Percentiles rank a stretch among this genome's conserved stretches.
These are phyloP conservation scores for Orobanche coerulescens DNA, from an alignment of 257 asterid species.

Conservation along the genomic window DNA sequence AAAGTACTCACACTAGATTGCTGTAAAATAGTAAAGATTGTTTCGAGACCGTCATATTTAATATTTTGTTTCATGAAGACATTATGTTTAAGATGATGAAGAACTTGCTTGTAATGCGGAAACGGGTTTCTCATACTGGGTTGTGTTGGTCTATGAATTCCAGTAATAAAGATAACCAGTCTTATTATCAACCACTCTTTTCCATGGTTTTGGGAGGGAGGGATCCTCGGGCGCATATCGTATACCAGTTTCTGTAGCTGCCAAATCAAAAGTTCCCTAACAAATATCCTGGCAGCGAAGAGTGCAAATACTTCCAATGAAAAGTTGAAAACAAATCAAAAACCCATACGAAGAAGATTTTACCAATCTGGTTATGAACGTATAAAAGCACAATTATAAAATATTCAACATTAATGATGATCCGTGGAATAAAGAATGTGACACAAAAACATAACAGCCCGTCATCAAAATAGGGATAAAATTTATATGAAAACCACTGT, in stretches of 20 bases:
- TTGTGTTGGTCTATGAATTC: slow-evolving; percentile 88
- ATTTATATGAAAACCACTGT: not conserved
- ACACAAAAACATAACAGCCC: not conserved
- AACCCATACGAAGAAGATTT: too few relatives aligned
- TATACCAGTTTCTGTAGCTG: slow-evolving; percentile 48
- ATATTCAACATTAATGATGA: too few relatives aligned
- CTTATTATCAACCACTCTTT: slow-evolving; percentile 68
- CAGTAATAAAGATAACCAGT: slow-evolving; percentile 86
- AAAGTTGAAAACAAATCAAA: too few relatives aligned
- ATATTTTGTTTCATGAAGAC: too few relatives aligned
- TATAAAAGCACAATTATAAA: too few relatives aligned
- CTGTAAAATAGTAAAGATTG: too few relatives aligned
- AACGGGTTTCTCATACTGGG: slow-evolving; percentile 82
- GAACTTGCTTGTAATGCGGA: slow-evolving; percentile 32
- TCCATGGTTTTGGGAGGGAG: slow-evolving; percentile 60
- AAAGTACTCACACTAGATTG: too few relatives aligned
- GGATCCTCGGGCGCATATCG: slow-evolving; percentile 96
- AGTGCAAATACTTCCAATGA: too few relatives aligned
- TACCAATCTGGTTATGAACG: too few relatives aligned
- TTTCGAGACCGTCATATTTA: too few relatives aligned
- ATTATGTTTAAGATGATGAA: slow-evolving; percentile 21
- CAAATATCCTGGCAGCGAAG: too few relatives aligned
- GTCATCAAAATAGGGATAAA: not conserved
- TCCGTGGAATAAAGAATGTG: not conserved
- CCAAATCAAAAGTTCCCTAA: slow-evolving; percentile 41